Evolutionary conservation across 2,329 filamentous ascomycete species (phyloP), one percentile per base, ranked within the genome.

Genomic region (Colletotrichum sp.): DNA sequence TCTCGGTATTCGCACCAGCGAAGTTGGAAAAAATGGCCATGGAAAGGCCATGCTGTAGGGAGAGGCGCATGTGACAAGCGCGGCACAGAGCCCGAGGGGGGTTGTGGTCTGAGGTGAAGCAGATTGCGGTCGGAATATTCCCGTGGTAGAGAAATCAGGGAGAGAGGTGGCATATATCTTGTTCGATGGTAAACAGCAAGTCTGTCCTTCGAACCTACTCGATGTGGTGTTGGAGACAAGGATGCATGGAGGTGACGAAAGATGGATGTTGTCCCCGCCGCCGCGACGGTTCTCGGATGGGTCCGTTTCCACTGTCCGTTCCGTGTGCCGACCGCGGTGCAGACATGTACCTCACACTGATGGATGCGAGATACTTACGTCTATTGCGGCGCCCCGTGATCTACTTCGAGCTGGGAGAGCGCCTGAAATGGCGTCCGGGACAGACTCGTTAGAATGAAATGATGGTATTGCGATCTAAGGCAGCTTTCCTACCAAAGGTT

Each of bases 1-100:
- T 99, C 83, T 98, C 97, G 71, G 94, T 94, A 83, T 99, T 98
- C 83, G 94, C 95, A 18, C 38, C 34, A 16, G 21, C 64, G 28
- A 76, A 14, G 34, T 71, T 21, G 28, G 62, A 24, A 52, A 38
- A 65, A 21, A 52, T 61, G 32, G 65, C 74, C 52, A 76, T 34
- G 26, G 26, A 21, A 12, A 75, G 55, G 32, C 62, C 30, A 16
- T 30, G 32, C 18, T 14, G 18, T 28, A 64, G 24, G 21, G 34
- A 26, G 28, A 10, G 36, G 6, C 64, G 73, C 73, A 75, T 75
- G 16, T 43, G 18, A 61, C 18, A 8, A 9, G 21, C 18, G 13
- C n/a, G 24, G 13, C 12, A 30, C 48, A 14, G 64, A 34, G 24
- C 38, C 24, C n/a, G 32, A 38, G 12, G 26, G 64, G 13, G 18